Evolutionary conservation across 148 eudicot genomes (phyloP).

Genomic region (Fallopia convolvulus): DNA sequence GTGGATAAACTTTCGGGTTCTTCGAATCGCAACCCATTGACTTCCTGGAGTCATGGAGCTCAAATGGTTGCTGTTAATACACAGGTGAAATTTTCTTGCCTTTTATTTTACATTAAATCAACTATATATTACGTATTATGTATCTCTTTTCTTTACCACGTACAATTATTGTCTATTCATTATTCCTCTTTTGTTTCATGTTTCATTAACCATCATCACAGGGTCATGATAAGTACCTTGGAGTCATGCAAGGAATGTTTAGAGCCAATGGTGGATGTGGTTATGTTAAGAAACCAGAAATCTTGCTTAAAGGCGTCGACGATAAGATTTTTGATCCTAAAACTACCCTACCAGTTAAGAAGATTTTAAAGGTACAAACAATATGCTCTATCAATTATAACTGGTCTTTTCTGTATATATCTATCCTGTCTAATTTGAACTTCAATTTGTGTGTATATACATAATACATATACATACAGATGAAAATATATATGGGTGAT

Average conservation of each 20-base stretch:
- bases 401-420: neutral
- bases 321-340: constrained; percentile 28
- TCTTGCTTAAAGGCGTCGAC: constrained; percentile 24
- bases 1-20: constrained; percentile 48
- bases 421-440: neutral
- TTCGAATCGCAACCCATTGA: constrained; percentile 49
- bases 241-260: constrained; percentile 75
- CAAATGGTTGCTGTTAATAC: constrained; percentile 76
- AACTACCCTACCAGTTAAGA: constrained; percentile 18
- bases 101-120: neutral
- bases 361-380: constrained; percentile 39
- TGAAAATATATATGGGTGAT: constrained; percentile 53
- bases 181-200: neutral
- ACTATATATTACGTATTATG: neutral
- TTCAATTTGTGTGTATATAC: neutral
- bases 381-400: too few relatives aligned
- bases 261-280: constrained; percentile 74
- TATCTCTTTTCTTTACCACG: neutral
- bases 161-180: neutral
- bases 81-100: constrained; percentile 33
- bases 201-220: constrained; percentile 1
- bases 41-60: constrained; percentile 68
- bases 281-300: constrained; percentile 57
- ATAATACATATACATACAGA: constrained; percentile 23
- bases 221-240: constrained; percentile 52